Conservation (phyloP, 1,284 basidiomycete genomes). For the Cutaneotrichosporon sp. region DNA sequence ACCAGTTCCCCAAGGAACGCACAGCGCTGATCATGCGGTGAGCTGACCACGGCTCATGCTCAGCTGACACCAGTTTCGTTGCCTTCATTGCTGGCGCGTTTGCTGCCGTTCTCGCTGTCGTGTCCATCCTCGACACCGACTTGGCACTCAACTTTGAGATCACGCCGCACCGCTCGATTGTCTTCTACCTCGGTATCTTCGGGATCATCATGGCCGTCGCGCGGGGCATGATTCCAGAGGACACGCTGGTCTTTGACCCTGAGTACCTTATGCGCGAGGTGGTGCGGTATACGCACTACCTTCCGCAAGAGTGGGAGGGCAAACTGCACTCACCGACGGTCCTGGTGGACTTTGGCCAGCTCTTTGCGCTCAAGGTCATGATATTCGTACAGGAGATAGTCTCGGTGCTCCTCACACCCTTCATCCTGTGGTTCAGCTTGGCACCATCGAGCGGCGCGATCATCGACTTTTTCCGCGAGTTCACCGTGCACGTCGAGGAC, state of each 20-base stretch:
- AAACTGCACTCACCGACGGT: slow-evolving; percentile 86
- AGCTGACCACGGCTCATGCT: slow-evolving; percentile 30
- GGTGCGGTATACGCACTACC: slow-evolving; percentile 90
- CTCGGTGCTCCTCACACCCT: slow-evolving; percentile 89
- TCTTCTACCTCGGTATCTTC: slow-evolving; percentile 90
- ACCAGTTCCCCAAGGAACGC: slow-evolving; percentile 95
- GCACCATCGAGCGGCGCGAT: slow-evolving; percentile 83
- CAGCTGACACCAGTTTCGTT: slow-evolving; percentile 66
- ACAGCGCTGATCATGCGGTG: slow-evolving; percentile 83
- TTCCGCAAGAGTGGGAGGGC: slow-evolving; percentile 87
- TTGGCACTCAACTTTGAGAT: slow-evolving; percentile 92
- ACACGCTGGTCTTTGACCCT: slow-evolving; percentile 89
- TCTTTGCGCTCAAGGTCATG: slow-evolving; percentile 83
- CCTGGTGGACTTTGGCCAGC: slow-evolving; percentile 79
- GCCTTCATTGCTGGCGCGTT: slow-evolving; percentile 96
- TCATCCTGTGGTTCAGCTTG: slow-evolving; percentile 88
- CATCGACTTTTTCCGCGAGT: slow-evolving; percentile 94
- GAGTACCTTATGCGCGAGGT: slow-evolving; percentile 88
- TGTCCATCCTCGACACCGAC: slow-evolving; percentile 88
- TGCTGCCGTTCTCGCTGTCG: slow-evolving; percentile 86
- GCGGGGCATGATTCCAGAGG: slow-evolving; percentile 92
- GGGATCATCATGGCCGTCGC: slow-evolving; percentile 83
- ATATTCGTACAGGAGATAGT: slow-evolving; percentile 85
- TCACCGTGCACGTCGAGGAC: slow-evolving; percentile 92
- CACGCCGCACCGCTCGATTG: slow-evolving; percentile 82